These are phyloP conservation scores for Colletotrichum destructivum DNA, from an alignment of 2,329 filamentous ascomycete species.

Conservation along the genomic window DNA sequence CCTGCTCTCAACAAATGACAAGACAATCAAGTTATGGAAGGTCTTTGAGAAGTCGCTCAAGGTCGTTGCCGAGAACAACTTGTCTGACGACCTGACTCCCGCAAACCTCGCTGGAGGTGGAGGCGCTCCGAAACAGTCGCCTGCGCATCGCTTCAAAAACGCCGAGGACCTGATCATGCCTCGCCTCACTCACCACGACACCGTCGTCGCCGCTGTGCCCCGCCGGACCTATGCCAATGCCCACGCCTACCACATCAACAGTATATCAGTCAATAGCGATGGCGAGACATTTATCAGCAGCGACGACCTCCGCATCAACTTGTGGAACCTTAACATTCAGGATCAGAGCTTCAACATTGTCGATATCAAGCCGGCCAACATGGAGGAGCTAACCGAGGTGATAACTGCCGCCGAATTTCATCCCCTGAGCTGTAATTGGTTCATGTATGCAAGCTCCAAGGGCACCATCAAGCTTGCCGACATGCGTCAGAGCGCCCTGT, in stretches of 20 bases:
- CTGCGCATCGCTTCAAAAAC: slow-evolving; percentile 82
- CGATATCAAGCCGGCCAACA: slow-evolving; percentile 99
- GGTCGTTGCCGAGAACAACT: slow-evolving; percentile 98
- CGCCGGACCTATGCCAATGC: slow-evolving; percentile 98
- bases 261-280: slow-evolving; percentile 99
- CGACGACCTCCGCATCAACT: slow-evolving; percentile 96
- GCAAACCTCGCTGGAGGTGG: slow-evolving; percentile 80
- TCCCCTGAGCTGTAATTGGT: slow-evolving; percentile 98
- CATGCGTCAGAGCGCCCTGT: slow-evolving; percentile 97
- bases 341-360: slow-evolving; percentile 99
- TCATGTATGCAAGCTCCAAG: slow-evolving; percentile 99
- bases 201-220: slow-evolving; percentile 95
- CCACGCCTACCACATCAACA: slow-evolving; percentile 99
- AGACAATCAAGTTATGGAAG: slow-evolving; percentile 99
- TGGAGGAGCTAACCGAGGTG: slow-evolving; percentile 99
- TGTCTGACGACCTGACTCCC: slow-evolving; percentile 94
- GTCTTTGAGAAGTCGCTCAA: slow-evolving; percentile 99
- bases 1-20: slow-evolving; percentile 98
- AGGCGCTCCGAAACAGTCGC: slow-evolving; percentile 81
- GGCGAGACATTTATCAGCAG: slow-evolving; percentile 99
- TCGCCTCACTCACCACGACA: slow-evolving; percentile 97
- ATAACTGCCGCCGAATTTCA: slow-evolving; percentile 99
- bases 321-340: slow-evolving; percentile 99
- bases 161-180: slow-evolving; percentile 91
- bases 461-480: slow-evolving; percentile 99